Percentiles rank a stretch among this genome's conserved stretches.
phyloP scores from a whole-genome alignment of 768 basidiomycete genomes.

The Hydnomerulius pinastri region DNA sequence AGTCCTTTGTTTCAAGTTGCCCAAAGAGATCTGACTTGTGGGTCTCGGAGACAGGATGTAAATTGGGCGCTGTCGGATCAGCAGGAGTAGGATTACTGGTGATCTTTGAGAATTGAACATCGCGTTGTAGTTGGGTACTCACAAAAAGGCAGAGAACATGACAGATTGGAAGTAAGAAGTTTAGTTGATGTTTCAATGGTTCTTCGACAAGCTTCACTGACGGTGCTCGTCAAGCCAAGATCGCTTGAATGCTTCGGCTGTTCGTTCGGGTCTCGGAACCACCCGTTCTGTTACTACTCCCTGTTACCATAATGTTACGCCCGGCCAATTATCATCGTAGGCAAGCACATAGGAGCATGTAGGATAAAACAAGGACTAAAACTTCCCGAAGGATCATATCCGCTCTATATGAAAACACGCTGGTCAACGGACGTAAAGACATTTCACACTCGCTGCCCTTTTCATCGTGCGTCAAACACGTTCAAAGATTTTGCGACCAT shows the following conservation, averaged over 20 bases:
- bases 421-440: background rate
- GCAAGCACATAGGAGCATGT: no score
- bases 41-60: conserved; percentile 75
- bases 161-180: conserved; percentile 24
- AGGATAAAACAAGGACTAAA: no score
- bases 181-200: background rate
- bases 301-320: no score
- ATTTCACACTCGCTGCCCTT: no score
- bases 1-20: conserved; percentile 73
- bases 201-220: background rate
- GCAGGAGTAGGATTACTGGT: conserved; percentile 54
- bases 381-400: no score
- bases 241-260: background rate
- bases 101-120: conserved; percentile 12
- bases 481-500: no score
- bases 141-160: conserved; percentile 87
- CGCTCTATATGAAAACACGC: background rate
- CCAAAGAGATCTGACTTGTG: conserved; percentile 64
- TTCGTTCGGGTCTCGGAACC: background rate
- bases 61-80: conserved; percentile 73
- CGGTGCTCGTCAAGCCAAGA: background rate
- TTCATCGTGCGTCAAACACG: no score
- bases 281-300: background rate
- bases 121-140: conserved; percentile 37
- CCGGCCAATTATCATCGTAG: no score